Base-by-base conservation (phyloP, 169 alveolate genomes). In the Neospora caninum region DNA sequence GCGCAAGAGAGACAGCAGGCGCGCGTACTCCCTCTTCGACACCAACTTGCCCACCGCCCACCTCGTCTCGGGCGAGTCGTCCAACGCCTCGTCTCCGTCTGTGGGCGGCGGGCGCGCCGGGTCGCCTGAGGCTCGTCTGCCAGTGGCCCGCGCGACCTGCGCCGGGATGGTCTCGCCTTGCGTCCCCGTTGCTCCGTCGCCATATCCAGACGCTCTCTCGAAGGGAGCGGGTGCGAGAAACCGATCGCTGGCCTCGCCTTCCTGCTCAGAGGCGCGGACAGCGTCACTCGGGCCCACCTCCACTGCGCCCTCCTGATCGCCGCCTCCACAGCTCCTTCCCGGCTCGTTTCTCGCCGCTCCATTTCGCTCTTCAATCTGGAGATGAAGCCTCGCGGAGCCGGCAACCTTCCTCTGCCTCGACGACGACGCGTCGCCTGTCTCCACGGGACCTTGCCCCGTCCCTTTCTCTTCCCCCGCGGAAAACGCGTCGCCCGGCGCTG, bases 1-100 rank as follows among this genome's bases (percentile, higher is more conserved):
- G 25, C 89, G 89, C 31, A 42, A 34, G 22, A 82, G 89, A 82
- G 53, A 39, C 34, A 82, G 89, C 1, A 82, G 89, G 4, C 41
- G 69, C 67, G 38, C 41, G 64, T 82, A 82, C 22, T 82, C 89
- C n/a, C 41, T 6, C 64, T n/a, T 78, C 45, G 86, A 36, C 86
- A 78, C 42, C 45, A 78, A 43, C 18, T 78, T 78, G 7, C 86
- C 86, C 4, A 78, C 1, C 7, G 39, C 1, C 86, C 86, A 78
- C 45, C n/a, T 0, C 22, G 86, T 20, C 39, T n/a, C 27, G 29
- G 86, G 29, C n/a, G 49, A 2, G 22, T 78, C 86, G 22, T n/a
- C 86, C 45, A 7, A n/a, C 31, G 22, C 45, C 31, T 78, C 86
- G 27, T 78, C 86, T 78, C 42, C 45, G 9, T 78, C 86, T 49